Percentiles rank a stretch among this genome's conserved stretches.
Evolutionary conservation across 1,284 basidiomycete genomes (phyloP).

Genomic region (Pseudozyma tsukubaensis): DNA sequence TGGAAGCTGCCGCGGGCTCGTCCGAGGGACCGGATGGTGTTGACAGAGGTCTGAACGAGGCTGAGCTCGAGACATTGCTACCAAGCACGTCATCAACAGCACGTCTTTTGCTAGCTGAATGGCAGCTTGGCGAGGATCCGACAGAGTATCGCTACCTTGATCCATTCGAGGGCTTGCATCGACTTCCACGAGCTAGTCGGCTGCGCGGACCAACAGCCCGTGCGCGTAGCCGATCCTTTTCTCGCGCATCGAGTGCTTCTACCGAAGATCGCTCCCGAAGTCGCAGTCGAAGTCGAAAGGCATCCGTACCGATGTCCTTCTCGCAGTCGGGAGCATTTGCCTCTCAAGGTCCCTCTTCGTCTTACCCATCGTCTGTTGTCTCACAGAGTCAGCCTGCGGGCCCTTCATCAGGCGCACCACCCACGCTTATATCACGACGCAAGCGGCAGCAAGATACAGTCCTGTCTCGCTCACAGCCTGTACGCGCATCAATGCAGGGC

Average conservation of each 20-base stretch:
- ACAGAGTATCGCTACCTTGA: slow-evolving; percentile 31
- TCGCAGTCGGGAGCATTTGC: slow-evolving; percentile 19
- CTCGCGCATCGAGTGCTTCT: slow-evolving; percentile 34
- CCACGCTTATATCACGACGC: slow-evolving; percentile 22
- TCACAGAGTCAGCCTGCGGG: slow-evolving; percentile 22
- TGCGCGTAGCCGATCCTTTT: slow-evolving; percentile 43
- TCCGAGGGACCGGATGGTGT: neutral
- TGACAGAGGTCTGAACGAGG: slow-evolving; percentile 7
- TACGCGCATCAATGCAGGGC: slow-evolving; percentile 9
- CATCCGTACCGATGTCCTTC: slow-evolving; percentile 13
- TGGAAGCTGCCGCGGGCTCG: slow-evolving; percentile 8
- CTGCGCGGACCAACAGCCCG: slow-evolving; percentile 28
- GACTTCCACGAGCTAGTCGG: slow-evolving; percentile 44
- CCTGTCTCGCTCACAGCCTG: slow-evolving; percentile 21
- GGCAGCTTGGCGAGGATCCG: slow-evolving; percentile 41
- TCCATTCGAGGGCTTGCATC: slow-evolving; percentile 43
- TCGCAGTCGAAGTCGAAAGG: slow-evolving; percentile 29
- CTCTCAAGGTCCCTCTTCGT: slow-evolving; percentile 20
- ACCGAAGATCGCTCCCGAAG: slow-evolving; percentile 30
- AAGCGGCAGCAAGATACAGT: slow-evolving; percentile 11
- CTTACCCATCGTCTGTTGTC: slow-evolving; percentile 24
- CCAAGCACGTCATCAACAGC: slow-evolving; percentile 44
- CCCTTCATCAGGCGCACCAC: slow-evolving; percentile 20
- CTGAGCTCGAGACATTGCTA: slow-evolving; percentile 29
- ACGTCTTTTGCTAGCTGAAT: slow-evolving; percentile 40